phyloP scores from a whole-genome alignment of 2,329 filamentous ascomycete genomes.

The Aureobasidium vineae region DNA sequence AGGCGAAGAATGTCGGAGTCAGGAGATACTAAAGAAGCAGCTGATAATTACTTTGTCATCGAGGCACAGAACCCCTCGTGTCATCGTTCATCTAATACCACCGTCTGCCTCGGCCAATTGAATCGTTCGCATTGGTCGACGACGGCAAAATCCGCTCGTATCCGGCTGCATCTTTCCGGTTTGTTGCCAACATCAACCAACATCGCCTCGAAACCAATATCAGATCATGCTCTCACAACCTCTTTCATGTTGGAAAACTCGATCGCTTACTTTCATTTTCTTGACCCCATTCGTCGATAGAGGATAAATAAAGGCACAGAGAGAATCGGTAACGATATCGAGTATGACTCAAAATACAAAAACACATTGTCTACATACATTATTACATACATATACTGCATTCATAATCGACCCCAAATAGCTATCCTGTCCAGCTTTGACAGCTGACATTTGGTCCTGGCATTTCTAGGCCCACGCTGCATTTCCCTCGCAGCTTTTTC shows the following conservation, averaged over 20 bases:
- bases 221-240: neutral
- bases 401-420: neutral
- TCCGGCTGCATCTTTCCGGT: neutral
- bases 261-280: too few relatives aligned
- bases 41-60: constrained; percentile 11
- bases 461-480: neutral
- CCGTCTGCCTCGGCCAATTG: constrained; percentile 23
- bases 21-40: neutral
- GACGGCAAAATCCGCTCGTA: neutral
- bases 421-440: neutral
- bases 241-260: neutral
- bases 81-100: constrained; percentile 6
- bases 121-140: neutral
- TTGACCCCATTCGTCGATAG: too few relatives aligned
- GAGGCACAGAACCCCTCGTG: constrained; percentile 10
- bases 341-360: neutral
- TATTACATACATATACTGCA: neutral
- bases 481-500: neutral
- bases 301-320: too few relatives aligned
- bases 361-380: neutral
- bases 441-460: neutral
- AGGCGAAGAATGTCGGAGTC: neutral
- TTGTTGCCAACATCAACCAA: neutral
- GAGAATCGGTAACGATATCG: too few relatives aligned
- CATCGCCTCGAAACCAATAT: neutral